phyloP scores from a whole-genome alignment of 345 rosid genomes.

The Linum tenue region DNA sequence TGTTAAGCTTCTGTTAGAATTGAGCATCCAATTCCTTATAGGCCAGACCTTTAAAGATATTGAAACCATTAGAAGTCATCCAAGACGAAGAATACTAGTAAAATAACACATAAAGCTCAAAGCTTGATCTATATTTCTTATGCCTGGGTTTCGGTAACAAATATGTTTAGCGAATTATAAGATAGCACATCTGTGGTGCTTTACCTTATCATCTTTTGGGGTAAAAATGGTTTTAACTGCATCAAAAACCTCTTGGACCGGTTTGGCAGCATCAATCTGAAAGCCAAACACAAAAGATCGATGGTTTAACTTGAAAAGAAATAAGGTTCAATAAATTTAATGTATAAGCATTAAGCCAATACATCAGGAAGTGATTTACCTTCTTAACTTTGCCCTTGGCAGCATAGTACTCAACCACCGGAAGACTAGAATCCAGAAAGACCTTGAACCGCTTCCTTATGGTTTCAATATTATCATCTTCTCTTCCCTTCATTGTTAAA shows the following conservation, averaged over 20 bases:
- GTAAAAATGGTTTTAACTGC: slow-evolving; percentile 19
- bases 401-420: slow-evolving; percentile 21
- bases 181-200: slow-evolving; percentile 7
- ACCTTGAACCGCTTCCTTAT: slow-evolving; percentile 27
- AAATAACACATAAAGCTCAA: too few species aligned
- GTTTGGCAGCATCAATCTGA: slow-evolving; percentile 20
- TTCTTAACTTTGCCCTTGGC: slow-evolving; percentile 24
- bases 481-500: slow-evolving; percentile 15
- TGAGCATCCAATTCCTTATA: too few species aligned
- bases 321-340: background rate
- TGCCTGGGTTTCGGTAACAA: too few species aligned
- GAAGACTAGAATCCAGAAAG: slow-evolving; percentile 21
- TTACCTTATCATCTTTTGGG: slow-evolving; percentile 41
- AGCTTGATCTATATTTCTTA: too few species aligned
- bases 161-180: background rate
- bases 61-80: too few species aligned
- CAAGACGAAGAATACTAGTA: too few species aligned
- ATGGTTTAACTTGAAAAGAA: background rate
- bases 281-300: background rate
- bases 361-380: slow-evolving; percentile 7
- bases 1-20: too few species aligned
- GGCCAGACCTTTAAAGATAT: too few species aligned
- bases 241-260: slow-evolving; percentile 22
- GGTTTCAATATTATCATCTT: slow-evolving; percentile 23
- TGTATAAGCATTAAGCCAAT: background rate